These are phyloP conservation scores for Arctium minus DNA, from an alignment of 129 eudicot species.

Conservation along the genomic window DNA sequence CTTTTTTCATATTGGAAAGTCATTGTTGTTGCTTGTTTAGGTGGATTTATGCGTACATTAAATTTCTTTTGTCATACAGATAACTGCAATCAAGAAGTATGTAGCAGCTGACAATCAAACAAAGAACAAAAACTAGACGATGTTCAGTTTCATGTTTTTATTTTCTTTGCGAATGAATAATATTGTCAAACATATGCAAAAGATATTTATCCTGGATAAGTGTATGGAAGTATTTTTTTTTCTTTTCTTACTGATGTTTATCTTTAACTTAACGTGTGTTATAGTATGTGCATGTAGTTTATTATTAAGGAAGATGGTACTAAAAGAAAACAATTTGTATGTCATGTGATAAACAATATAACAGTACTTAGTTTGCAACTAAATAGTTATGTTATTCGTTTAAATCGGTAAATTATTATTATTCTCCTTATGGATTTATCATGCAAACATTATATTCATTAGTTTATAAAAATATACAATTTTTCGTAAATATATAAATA, in stretches of 20 bases:
- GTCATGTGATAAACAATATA: background rate
- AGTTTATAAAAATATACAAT: no score
- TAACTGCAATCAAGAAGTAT: background rate
- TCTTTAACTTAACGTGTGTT: background rate
- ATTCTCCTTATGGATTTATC: no score
- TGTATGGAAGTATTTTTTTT: background rate
- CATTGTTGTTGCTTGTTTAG: background rate
- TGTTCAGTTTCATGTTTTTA: background rate
- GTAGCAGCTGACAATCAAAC: background rate
- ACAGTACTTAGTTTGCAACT: no score
- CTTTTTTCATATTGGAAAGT: background rate
- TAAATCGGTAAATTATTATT: no score
- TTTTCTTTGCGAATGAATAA: background rate
- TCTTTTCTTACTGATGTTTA: background rate
- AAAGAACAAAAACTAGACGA: background rate
- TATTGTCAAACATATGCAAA: background rate
- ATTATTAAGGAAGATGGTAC: background rate
- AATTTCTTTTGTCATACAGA: background rate
- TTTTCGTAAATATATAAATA: no score
- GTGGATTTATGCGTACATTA: background rate
- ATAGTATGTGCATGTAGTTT: background rate
- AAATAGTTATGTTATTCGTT: no score
- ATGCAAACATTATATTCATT: no score
- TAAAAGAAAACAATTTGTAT: no score
- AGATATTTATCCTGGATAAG: background rate